phyloP scores from a whole-genome alignment of 495 filamentous ascomycete genomes.

The Endocarpon pusillum region DNA sequence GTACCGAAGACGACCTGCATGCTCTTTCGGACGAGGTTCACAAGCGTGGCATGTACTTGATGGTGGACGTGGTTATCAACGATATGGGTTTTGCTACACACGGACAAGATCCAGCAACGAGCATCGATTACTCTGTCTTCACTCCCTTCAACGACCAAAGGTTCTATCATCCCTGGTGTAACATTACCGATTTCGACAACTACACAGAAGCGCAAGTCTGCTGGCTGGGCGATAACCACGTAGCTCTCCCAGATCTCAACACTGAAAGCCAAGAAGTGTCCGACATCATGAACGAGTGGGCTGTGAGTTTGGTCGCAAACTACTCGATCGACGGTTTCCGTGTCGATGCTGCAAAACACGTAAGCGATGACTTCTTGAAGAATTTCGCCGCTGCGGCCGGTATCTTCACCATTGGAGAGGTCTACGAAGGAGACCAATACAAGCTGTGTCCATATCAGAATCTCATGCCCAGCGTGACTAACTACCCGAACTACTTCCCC shows the following conservation, averaged over 20 bases:
- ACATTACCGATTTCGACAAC: constrained; percentile 45
- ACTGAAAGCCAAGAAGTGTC: constrained; percentile 44
- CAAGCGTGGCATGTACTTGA: constrained; percentile 46
- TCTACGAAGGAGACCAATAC: constrained; percentile 33
- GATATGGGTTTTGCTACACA: constrained; percentile 43
- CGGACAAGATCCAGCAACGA: constrained; percentile 33
- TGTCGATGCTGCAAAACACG: constrained; percentile 59
- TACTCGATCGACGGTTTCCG: constrained; percentile 67
- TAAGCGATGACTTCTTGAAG: constrained; percentile 46
- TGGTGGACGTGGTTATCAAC: constrained; percentile 69
- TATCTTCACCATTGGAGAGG: constrained; percentile 50
- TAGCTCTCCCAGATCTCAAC: constrained; percentile 48
- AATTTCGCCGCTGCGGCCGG: constrained; percentile 38
- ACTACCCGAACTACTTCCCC: constrained; percentile 52
- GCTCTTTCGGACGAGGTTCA: constrained; percentile 44
- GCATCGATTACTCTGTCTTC: constrained; percentile 42
- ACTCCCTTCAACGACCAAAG: constrained; percentile 45
- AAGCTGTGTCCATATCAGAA: constrained; percentile 44
- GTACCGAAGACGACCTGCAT: constrained; percentile 43
- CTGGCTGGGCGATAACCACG: constrained; percentile 41
- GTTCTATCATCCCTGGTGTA: constrained; percentile 51
- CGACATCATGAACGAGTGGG: constrained; percentile 41
- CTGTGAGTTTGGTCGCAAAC: constrained; percentile 38
- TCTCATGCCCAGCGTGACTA: constrained; percentile 37
- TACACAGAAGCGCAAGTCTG: constrained; percentile 32